Evolutionary conservation across 768 basidiomycete genomes (phyloP), one percentile per base, ranked within the genome.

Genomic region (Pholiota molesta): DNA sequence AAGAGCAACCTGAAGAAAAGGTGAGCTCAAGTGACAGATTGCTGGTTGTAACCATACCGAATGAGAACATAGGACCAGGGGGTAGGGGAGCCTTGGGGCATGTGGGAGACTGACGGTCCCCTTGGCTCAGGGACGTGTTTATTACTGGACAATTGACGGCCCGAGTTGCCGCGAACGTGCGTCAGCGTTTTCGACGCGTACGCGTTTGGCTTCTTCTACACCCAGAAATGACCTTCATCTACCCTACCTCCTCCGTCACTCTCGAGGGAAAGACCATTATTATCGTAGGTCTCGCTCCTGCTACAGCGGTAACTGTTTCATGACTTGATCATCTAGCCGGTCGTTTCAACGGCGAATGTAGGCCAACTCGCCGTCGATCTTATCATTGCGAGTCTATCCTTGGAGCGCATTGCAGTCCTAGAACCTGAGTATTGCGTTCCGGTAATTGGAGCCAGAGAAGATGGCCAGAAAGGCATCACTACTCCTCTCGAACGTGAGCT

Each of bases 311-410:
- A 0, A 23, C 39, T 45, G 11, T 39, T 13, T 31, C 42, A 39
- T 62, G 66, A 61, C 52, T 49, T 45, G 23, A 40, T 55, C 47
- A 62, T 52, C 53, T 64, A 86, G 84, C 92, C 93, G 35, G 70
- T 92, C 47, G 90, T 94, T 11, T 93, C 92, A 5, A 84, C 86
- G 11, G 92, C 90, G 52, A 94, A 94, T 75, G 83, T 94, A 45
- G 80, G 86, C n/a, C 92, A 95, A 69, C 80, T 95, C 13, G 85
- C 91, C 0, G 86, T 78, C 10, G 92, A 95, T 73, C 75, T 95
- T 17, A 75, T 95, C 62, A 87, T 93, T 63, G 73, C 88, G 5
- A 87, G 89, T 1, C 77, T 92, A 52, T 79, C 78, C 31, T 79
- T 95, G 21, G 72, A 77, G 55, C 78, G 82, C 51, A 74, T 92